Base-by-base conservation (phyloP, 495 filamentous ascomycete genomes). In the Penicillium salamii region DNA sequence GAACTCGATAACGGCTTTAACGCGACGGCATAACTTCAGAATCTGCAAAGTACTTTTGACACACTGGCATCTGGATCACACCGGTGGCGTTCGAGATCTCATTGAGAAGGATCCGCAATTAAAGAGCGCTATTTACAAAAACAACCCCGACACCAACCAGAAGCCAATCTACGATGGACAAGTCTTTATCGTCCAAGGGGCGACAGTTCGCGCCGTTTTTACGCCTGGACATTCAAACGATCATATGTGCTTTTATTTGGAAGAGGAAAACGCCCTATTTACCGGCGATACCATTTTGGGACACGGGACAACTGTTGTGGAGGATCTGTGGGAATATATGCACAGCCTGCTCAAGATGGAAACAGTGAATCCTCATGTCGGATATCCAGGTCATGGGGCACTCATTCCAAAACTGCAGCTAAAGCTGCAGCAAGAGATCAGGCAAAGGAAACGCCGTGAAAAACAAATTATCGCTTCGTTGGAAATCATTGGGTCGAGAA, bases 221-320 rank as follows among this genome's bases (percentile, higher is more conserved):
- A 26, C 42, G n/a, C 42, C 29, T 15, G 42, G 42, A 11, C 42
- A 45, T 17, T 23, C 42, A 5, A 15, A 15, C 5, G 42, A 45
- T 7, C 42, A 45, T 13, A 35, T 45, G 42, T 45, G 42, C 19
- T 45, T 45, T 24, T 3, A 35, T 5, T 6, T 45, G 4, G 42
- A 45, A 21, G 42, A 45, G 7, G 31, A 35, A 3, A 23, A 24
- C 15, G 42, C 42, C 5, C 8, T 45, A 13, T 45, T 45, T 9
- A 45, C 42, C 8, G 42, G 42, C 0, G 42, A 45, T 20, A 45
- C 33, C n/a, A n/a, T 45, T 2, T 18, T 45, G 19, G 42, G 42
- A 4, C 42, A 45, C n/a, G 42, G 42, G 0, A 15, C 13, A 8
- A 29, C 39, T 9, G 39, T 28, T 3, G 39, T 42, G 23, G 23